Conservation (phyloP, 2,329 filamentous ascomycete species). For the Penicillium sp. region DNA sequence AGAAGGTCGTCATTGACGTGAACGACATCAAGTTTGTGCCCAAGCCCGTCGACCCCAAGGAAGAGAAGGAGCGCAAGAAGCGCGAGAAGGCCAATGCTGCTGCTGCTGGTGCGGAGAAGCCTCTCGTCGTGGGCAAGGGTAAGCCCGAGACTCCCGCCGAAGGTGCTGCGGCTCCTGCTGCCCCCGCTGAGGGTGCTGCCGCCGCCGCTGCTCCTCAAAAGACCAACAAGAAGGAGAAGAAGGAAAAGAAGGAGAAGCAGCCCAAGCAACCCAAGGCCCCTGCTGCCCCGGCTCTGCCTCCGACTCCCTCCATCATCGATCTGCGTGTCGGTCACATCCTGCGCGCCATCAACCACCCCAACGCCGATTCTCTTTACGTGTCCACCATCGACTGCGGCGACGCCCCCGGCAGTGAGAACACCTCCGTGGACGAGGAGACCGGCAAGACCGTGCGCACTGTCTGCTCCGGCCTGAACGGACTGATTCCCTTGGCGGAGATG, state of each 20-base stretch:
- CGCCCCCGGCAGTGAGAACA: conserved; percentile 77
- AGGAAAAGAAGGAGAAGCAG: conserved; percentile 62
- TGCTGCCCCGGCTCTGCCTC: conserved; percentile 63
- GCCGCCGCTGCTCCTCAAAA: conserved; percentile 39
- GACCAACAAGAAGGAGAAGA: conserved; percentile 59
- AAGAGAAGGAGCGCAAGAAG: conserved; percentile 94
- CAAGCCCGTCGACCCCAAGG: conserved; percentile 83
- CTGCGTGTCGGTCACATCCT: conserved; percentile 95
- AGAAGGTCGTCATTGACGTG: conserved; percentile 73
- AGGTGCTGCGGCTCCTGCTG: conserved; percentile 37
- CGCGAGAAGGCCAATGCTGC: conserved; percentile 68
- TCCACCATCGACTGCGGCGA: conserved; percentile 95
- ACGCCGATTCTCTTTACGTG: conserved; percentile 92
- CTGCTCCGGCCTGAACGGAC: conserved; percentile 91
- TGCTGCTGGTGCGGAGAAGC: conserved; percentile 23
- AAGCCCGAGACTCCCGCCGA: conserved; percentile 43
- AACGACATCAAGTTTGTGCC: conserved; percentile 81
- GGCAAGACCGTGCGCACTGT: conserved; percentile 90
- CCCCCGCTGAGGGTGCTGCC: conserved; percentile 16
- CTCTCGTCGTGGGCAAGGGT: conserved; percentile 34
- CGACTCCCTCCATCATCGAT: conserved; percentile 82
- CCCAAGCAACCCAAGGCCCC: conserved; percentile 56
- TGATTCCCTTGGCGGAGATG: conserved; percentile 92
- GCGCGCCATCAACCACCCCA: conserved; percentile 90
- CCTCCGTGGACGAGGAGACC: conserved; percentile 68